Base-by-base conservation (phyloP, 441 rosid species). In the Gossypium gossypioides region DNA sequence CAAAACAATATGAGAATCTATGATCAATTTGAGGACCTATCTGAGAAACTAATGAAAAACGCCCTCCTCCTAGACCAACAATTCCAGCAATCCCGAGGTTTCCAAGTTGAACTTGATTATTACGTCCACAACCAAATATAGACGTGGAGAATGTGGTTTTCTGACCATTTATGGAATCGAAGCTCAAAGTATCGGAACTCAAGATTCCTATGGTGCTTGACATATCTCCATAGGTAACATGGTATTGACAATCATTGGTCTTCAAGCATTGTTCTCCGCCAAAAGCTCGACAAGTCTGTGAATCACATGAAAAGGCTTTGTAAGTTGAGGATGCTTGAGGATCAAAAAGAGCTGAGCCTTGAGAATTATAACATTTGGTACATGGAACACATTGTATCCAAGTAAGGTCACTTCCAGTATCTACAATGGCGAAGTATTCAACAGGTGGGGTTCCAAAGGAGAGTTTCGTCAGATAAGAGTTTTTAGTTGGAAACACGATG, bases 361-460 rank as follows among this genome's bases (percentile, higher is more conserved):
- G 91, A 10, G 86, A 81, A 21, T 32, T 6, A 32, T 57, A 71
- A 0, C 25, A 42, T 70, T 87, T 89, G 8, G 82, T 42, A 66
- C 93, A 87, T 56, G 87, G 88, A 15, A 73, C 65, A 73, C 93
- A 87, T 34, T 83, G 91, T 5, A 77, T 50, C 93, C 93, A 85
- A 1, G 77, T 56, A 3, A 88, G 84, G 73, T 85, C 87, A 62
- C 86, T 87, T 16, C 87, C 88, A 0, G 89, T 87, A 64, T 87
- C 88, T 0, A 82, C 80, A 1, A 82, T 50, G 55, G 83, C 92
- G 0, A 75, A 4, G 19, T 78, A 21, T 54, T 77, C 74, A 0
- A 60, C 40, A 0, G 84, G 85, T n/a, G 86, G 90, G 2, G 73
- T 86, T 3, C 90, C 90, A 13, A 86, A 65, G 6, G 84, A 77